A percentile compares a stretch with the other conserved stretches of the same genome.
phyloP scores from a whole-genome alignment of 1,139 yeast genomes.

The Eremothecium cymbalariae region DNA sequence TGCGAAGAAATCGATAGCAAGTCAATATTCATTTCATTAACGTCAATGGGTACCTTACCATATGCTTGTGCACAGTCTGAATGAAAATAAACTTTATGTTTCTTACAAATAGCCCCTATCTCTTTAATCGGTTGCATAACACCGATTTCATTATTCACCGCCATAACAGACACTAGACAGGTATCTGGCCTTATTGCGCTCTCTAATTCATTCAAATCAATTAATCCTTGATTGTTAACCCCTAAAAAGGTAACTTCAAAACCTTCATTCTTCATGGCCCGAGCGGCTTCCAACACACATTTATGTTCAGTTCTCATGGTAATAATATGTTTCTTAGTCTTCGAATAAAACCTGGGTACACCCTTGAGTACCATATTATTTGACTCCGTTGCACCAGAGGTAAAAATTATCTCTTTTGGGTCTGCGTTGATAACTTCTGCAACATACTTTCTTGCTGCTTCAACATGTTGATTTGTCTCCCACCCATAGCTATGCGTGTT shows the following conservation, averaged over 20 bases:
- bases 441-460: constrained; percentile 70
- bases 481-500: constrained; percentile 98
- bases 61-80: constrained; percentile 98
- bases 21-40: constrained; percentile 88
- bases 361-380: constrained; percentile 94
- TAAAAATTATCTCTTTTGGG: constrained; percentile 92
- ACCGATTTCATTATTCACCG: constrained; percentile 96
- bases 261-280: constrained; percentile 93
- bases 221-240: constrained; percentile 72
- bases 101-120: constrained; percentile 81
- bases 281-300: constrained; percentile 92
- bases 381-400: constrained; percentile 97
- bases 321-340: constrained; percentile 85
- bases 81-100: constrained; percentile 87
- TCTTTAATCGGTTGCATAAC: constrained; percentile 94
- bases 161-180: constrained; percentile 87
- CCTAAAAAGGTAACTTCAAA: constrained; percentile 91
- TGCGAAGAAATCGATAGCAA: constrained; percentile 90
- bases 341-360: constrained; percentile 84
- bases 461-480: constrained; percentile 95
- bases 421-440: constrained; percentile 87
- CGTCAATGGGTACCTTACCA: constrained; percentile 90
- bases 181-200: constrained; percentile 87
- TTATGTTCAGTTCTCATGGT: constrained; percentile 97
- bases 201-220: constrained; percentile 68